These are phyloP conservation scores for Quercus engelmannii DNA, from an alignment of 306 rosid species.

Conservation along the genomic window DNA sequence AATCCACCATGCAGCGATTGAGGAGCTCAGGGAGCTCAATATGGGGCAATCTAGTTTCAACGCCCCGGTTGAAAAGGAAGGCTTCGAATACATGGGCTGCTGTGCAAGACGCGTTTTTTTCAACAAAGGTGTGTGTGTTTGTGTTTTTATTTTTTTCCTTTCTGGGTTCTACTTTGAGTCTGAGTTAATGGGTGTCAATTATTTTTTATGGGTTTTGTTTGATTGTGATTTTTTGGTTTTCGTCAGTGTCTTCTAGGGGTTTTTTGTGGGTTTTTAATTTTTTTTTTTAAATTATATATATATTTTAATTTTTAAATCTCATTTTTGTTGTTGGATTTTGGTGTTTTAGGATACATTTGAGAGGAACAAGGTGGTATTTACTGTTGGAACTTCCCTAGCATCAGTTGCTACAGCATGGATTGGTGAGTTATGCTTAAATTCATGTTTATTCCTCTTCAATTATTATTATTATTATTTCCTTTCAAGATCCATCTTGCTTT, in stretches of 20 bases:
- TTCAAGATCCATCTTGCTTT: neutral
- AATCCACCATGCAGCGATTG: slow-evolving; percentile 59
- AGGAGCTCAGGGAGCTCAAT: slow-evolving; percentile 37
- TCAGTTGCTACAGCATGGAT: slow-evolving; percentile 84
- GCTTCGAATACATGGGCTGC: slow-evolving; percentile 71
- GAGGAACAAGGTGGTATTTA: slow-evolving; percentile 76
- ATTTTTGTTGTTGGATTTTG: slow-evolving; percentile 1
- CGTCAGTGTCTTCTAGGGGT: neutral
- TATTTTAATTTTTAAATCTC: neutral
- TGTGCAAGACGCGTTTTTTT: slow-evolving; percentile 64
- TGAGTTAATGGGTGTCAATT: neutral
- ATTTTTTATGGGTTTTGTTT: neutral
- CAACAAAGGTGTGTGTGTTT: slow-evolving; percentile 54
- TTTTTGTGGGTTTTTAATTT: neutral
- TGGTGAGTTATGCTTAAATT: slow-evolving; percentile 42
- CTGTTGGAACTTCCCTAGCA: slow-evolving; percentile 83
- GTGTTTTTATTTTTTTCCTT: neutral
- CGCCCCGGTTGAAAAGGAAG: slow-evolving; percentile 51
- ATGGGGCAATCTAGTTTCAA: slow-evolving; percentile 25
- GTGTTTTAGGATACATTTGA: slow-evolving; percentile 67
- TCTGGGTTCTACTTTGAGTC: neutral
- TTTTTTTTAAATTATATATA: neutral
- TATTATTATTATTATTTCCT: neutral
- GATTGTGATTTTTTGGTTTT: neutral
- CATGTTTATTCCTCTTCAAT: neutral